phyloP scores from a whole-genome alignment of 352 stramenopile species.

The Pythium apleroticum region DNA sequence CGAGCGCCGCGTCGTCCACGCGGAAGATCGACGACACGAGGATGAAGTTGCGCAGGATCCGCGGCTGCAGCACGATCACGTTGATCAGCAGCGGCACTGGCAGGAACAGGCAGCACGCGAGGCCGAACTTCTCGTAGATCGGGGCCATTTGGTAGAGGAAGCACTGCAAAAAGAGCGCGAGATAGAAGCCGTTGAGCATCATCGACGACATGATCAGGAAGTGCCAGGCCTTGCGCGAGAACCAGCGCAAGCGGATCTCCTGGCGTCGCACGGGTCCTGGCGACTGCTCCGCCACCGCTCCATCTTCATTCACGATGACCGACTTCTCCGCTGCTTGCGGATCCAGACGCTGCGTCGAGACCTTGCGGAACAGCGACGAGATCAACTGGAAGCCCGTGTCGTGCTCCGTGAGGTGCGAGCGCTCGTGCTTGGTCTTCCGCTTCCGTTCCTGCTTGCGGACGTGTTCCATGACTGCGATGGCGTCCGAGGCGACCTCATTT shows the following conservation, averaged over 20 bases:
- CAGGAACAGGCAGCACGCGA: background rate
- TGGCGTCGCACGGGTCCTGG: background rate
- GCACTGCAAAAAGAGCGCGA: conserved; percentile 35
- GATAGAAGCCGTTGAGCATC: conserved; percentile 30
- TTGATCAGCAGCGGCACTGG: conserved; percentile 27
- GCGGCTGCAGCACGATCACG: conserved; percentile 27
- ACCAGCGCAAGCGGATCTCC: conserved; percentile 16
- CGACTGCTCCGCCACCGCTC: background rate
- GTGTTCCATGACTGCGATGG: conserved; percentile 25
- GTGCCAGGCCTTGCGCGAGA: conserved; percentile 31
- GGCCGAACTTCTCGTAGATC: conserved; percentile 18
- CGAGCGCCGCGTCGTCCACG: conserved; percentile 26
- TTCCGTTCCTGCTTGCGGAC: conserved; percentile 24
- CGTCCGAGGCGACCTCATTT: conserved; percentile 21
- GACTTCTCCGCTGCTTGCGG: background rate
- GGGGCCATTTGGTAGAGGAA: conserved; percentile 24
- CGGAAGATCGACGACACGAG: conserved; percentile 25
- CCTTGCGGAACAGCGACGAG: conserved; percentile 17
- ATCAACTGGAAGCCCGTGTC: conserved; percentile 32
- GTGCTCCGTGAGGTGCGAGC: conserved; percentile 15
- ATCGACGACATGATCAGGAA: conserved; percentile 27
- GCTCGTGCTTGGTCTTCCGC: conserved; percentile 14
- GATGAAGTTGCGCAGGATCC: conserved; percentile 30
- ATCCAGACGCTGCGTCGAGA: background rate
- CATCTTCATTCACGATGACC: background rate